Conservation (phyloP, 148 eudicot species). For the Linanthus parryae region DNA sequence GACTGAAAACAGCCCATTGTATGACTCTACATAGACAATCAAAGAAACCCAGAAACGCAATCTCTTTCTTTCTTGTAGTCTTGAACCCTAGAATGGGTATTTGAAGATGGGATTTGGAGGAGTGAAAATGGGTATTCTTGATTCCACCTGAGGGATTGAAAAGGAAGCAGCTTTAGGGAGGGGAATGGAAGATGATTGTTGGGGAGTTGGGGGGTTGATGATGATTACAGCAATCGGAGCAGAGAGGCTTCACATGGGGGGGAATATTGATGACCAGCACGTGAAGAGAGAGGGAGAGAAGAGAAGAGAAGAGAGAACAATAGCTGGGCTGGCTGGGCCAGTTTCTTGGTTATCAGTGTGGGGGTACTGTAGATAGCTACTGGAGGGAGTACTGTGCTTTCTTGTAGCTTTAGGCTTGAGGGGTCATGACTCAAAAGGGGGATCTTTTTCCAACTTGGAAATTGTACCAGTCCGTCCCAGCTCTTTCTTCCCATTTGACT, state of each 20-base stretch:
- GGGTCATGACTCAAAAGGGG: too few relatives aligned
- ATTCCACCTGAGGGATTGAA: too few relatives aligned
- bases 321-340: too few relatives aligned
- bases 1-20: constrained; percentile 63
- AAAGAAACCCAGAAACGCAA: background rate
- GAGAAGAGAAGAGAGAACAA: too few relatives aligned
- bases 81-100: background rate
- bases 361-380: too few relatives aligned
- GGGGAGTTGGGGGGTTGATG: constrained; percentile 2
- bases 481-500: too few relatives aligned
- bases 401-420: too few relatives aligned
- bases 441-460: too few relatives aligned
- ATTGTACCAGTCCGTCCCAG: too few relatives aligned
- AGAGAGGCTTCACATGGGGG: constrained; percentile 27
- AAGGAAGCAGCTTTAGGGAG: too few relatives aligned
- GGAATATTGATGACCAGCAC: constrained; percentile 23
- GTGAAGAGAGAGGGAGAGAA: constrained; percentile 23
- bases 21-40: constrained; percentile 19
- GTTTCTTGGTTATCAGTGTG: constrained; percentile 1
- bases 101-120: background rate
- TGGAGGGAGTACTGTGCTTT: too few relatives aligned
- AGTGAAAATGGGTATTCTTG: constrained; percentile 2
- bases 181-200: background rate
- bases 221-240: constrained; percentile 18
- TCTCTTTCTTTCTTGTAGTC: background rate